These are phyloP conservation scores for Ganoderma lingzhi DNA, from an alignment of 1,284 basidiomycete genomes.

Conservation along the genomic window DNA sequence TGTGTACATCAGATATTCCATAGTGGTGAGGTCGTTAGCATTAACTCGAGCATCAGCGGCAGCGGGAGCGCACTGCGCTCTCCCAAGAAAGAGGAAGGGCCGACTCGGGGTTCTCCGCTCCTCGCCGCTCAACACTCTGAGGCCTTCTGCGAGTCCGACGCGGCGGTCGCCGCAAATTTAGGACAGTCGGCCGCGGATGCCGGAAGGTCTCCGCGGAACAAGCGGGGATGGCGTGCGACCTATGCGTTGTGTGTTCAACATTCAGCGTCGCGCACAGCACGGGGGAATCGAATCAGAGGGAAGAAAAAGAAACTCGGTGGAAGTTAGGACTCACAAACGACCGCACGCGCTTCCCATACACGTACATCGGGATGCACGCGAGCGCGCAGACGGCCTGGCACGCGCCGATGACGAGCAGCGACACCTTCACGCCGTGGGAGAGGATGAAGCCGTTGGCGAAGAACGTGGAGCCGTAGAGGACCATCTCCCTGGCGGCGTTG, in stretches of 20 bases:
- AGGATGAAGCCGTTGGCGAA: conserved; percentile 54
- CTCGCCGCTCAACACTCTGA: neutral
- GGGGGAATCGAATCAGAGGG: no score
- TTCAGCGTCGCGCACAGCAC: neutral
- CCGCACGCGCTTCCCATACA: conserved; percentile 50
- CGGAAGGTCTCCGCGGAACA: conserved; percentile 14
- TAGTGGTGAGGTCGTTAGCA: no score
- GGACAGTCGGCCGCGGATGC: neutral
- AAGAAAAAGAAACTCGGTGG: neutral
- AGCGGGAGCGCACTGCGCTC: no score
- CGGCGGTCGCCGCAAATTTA: no score
- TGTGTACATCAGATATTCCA: no score
- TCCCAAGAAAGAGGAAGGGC: no score
- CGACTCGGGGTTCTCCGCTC: no score
- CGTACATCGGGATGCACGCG: conserved; percentile 50
- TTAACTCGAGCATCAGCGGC: no score
- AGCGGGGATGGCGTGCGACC: conserved; percentile 26
- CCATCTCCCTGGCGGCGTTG: conserved; percentile 54
- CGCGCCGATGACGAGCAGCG: conserved; percentile 48
- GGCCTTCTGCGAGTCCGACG: neutral
- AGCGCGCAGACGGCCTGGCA: conserved; percentile 51
- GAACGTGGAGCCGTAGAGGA: conserved; percentile 53
- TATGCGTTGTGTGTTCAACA: neutral
- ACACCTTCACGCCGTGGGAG: conserved; percentile 45
- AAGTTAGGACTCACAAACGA: conserved; percentile 45